Conservation (phyloP, 257 asterid species). For the Solanum medicagineum region DNA sequence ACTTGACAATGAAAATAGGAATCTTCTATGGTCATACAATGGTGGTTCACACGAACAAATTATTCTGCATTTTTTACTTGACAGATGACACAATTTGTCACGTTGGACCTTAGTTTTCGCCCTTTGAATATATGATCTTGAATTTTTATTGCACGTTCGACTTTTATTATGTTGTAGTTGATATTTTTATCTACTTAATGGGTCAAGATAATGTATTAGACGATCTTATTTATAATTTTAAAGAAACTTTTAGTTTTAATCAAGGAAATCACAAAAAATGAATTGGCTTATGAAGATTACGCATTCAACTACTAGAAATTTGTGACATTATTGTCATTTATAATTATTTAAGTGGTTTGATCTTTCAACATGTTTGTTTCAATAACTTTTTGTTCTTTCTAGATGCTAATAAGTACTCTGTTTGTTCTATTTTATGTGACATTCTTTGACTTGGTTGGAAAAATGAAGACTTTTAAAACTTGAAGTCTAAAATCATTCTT, state of each 20-base stretch:
- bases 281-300: no score
- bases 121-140: background rate
- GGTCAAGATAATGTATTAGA: background rate
- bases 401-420: no score
- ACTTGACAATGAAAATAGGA: background rate
- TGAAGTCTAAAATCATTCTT: no score
- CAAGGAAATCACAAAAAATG: background rate
- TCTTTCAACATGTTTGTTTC: background rate
- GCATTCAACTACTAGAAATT: background rate
- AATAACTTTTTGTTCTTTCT: background rate
- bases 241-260: background rate
- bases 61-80: background rate
- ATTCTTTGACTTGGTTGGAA: no score
- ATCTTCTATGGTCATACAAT: background rate
- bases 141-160: background rate
- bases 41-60: background rate
- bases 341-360: background rate
- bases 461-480: no score
- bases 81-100: background rate
- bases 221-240: background rate
- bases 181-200: background rate
- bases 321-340: background rate
- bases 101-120: fast-evolving
- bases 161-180: background rate
- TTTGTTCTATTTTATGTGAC: no score